phyloP scores from a whole-genome alignment of 306 rosid genomes.

The Lagenaria siceraria region DNA sequence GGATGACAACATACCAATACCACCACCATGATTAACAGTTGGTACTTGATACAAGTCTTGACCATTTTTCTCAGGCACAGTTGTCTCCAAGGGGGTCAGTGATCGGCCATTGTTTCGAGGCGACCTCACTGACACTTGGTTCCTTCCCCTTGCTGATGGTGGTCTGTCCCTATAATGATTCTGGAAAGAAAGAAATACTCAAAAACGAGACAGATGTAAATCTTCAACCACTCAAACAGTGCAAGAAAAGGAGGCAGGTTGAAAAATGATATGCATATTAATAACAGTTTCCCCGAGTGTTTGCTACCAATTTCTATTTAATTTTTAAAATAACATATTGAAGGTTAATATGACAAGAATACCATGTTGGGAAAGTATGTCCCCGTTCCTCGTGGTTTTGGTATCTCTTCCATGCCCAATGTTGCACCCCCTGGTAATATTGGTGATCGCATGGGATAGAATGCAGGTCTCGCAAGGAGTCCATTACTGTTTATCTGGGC shows the following conservation, averaged over 20 bases:
- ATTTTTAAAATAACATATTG: background rate
- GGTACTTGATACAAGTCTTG: constrained; percentile 21
- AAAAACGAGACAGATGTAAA: background rate
- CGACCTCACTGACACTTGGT: constrained; percentile 27
- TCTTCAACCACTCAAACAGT: background rate
- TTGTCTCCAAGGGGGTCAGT: constrained; percentile 15
- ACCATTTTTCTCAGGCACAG: constrained; percentile 19
- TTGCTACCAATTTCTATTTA: background rate
- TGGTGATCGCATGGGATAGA: constrained; percentile 18
- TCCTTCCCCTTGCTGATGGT: constrained; percentile 31
- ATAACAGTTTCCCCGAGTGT: background rate
- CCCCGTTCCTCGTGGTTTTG: constrained; percentile 44
- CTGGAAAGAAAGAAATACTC: constrained; percentile 21
- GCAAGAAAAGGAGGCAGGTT: background rate
- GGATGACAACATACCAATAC: constrained; percentile 12
- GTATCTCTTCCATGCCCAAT: constrained; percentile 29
- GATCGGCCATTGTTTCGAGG: constrained; percentile 28
- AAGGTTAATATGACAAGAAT: constrained; percentile 13
- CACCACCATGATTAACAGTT: constrained; percentile 12
- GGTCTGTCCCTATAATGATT: constrained; percentile 39
- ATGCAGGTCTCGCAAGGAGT: constrained; percentile 18
- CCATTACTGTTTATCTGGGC: constrained; percentile 21
- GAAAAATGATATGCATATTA: background rate
- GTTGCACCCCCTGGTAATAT: constrained; percentile 20
- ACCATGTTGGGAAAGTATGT: constrained; percentile 46